These are phyloP conservation scores for Cladophialophora chaetospira DNA, from an alignment of 2,329 filamentous ascomycete genomes.

Conservation along the genomic window DNA sequence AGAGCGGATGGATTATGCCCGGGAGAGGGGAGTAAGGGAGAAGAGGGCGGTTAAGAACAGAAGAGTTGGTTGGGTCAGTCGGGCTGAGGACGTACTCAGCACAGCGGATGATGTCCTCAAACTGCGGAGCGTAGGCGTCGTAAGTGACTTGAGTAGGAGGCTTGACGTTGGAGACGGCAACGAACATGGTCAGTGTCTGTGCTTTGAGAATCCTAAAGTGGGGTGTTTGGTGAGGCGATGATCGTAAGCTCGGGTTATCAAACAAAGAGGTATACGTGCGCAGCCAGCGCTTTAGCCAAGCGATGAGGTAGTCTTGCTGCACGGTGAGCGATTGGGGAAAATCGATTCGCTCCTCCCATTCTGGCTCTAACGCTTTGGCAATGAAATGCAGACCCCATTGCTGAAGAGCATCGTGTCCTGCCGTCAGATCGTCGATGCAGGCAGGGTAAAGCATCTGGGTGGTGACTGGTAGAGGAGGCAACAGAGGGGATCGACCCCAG, in stretches of 20 bases:
- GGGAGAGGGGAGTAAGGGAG: slow-evolving; percentile 4
- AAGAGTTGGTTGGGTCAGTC: background rate
- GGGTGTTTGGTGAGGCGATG: background rate
- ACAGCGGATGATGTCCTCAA: slow-evolving; percentile 11
- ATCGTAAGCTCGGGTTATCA: background rate
- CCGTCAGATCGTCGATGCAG: slow-evolving; percentile 3
- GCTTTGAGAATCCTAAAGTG: slow-evolving; percentile 13
- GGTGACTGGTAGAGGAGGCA: slow-evolving; percentile 11
- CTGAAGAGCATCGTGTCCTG: slow-evolving; percentile 4
- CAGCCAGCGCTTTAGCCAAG: slow-evolving; percentile 13
- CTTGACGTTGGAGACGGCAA: slow-evolving; percentile 11
- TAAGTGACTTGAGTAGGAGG: slow-evolving; percentile 9
- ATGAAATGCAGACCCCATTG: slow-evolving; percentile 13
- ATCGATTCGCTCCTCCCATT: slow-evolving; percentile 11
- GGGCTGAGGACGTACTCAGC: slow-evolving; percentile 1
- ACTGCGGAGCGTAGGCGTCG: slow-evolving; percentile 13
- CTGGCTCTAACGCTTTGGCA: slow-evolving; percentile 1
- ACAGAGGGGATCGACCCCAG: slow-evolving; percentile 10
- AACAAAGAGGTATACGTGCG: background rate
- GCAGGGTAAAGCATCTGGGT: slow-evolving; percentile 4
- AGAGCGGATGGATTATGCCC: slow-evolving; percentile 15
- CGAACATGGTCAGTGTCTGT: slow-evolving; percentile 13
- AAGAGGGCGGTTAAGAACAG: background rate
- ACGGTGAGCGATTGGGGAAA: background rate
- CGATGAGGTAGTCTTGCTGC: slow-evolving; percentile 13